Conservation (phyloP, 2,329 filamentous ascomycete species). For the Paradendryphiella salina region DNA sequence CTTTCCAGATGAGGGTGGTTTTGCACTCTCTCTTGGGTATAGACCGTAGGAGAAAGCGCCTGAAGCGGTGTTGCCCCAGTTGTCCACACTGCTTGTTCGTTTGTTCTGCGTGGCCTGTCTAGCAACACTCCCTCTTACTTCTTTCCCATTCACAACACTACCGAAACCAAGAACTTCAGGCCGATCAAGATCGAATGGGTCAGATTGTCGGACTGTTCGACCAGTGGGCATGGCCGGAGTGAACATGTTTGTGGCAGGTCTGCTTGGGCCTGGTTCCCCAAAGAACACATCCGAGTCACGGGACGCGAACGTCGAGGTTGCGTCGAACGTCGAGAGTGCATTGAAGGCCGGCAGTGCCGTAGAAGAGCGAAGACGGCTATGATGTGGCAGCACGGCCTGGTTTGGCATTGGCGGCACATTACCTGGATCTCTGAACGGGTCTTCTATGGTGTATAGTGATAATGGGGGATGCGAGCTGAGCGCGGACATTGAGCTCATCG, state of each 20-base stretch:
- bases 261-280: conserved; percentile 43
- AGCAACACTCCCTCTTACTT: conserved; percentile 37
- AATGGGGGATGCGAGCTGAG: conserved; percentile 37
- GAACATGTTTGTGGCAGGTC: conserved; percentile 36
- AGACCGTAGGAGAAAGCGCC: conserved; percentile 16
- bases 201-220: conserved; percentile 43
- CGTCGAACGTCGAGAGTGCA: conserved; percentile 22
- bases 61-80: conserved; percentile 26
- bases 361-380: conserved; percentile 24
- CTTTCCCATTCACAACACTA: conserved; percentile 29
- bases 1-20: conserved; percentile 19
- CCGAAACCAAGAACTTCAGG: conserved; percentile 47
- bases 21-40: conserved; percentile 23
- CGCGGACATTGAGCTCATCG: conserved; percentile 36
- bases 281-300: conserved; percentile 37
- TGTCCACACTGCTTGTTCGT: conserved; percentile 36
- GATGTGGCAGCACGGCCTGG: conserved; percentile 30
- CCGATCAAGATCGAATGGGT: conserved; percentile 48
- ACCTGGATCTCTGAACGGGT: conserved; percentile 35
- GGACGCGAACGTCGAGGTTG: conserved; percentile 27
- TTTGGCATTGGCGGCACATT: conserved; percentile 29
- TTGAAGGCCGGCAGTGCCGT: conserved; percentile 26
- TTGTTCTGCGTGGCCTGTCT: conserved; percentile 34
- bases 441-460: conserved; percentile 30
- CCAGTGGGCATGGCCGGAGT: conserved; percentile 19